Evolutionary conservation across 306 rosid genomes (phyloP).

Genomic region (Argentina anserina): DNA sequence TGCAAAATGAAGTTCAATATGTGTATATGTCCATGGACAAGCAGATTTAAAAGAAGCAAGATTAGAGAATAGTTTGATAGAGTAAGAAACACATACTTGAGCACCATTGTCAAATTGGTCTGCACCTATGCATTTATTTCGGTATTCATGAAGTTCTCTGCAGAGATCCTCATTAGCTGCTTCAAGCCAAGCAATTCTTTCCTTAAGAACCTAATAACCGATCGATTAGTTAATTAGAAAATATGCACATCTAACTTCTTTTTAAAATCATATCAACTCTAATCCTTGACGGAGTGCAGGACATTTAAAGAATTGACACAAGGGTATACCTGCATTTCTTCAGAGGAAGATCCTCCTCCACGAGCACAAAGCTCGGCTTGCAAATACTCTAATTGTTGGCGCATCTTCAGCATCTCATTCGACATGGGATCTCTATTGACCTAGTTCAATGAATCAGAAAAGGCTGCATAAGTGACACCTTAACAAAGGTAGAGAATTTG

Average conservation of each 20-base stretch:
- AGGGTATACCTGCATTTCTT: conserved; percentile 80
- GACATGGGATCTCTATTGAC: conserved; percentile 98
- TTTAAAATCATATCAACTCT: not conserved
- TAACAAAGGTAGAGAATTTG: conserved; percentile 26
- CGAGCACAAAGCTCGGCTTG: conserved; percentile 99
- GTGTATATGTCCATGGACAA: not conserved
- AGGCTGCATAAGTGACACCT: conserved; percentile 10
- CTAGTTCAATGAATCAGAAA: conserved; percentile 37
- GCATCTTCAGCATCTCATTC: conserved; percentile 95
- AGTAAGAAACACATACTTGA: conserved; percentile 50
- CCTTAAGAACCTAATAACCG: conserved; percentile 75
- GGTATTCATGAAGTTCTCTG: conserved; percentile 91
- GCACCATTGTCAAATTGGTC: conserved; percentile 66
- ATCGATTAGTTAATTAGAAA: not conserved
- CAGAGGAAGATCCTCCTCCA: conserved; percentile 79
- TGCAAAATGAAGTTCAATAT: conserved; percentile 38
- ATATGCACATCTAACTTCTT: not conserved
- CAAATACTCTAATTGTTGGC: conserved; percentile 87
- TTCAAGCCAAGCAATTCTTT: conserved; percentile 95
- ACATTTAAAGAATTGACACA: conserved; percentile 3
- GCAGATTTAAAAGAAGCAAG: conserved; percentile 2
- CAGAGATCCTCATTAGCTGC: conserved; percentile 97
- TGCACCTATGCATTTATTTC: conserved; percentile 62
- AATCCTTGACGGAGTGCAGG: conserved; percentile 3
- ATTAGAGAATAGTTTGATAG: conserved; percentile 9